A percentile compares a stretch with the other conserved stretches of the same genome.
Conservation (phyloP, 148 eudicot genomes). For the Rhododendron griersonianum region DNA sequence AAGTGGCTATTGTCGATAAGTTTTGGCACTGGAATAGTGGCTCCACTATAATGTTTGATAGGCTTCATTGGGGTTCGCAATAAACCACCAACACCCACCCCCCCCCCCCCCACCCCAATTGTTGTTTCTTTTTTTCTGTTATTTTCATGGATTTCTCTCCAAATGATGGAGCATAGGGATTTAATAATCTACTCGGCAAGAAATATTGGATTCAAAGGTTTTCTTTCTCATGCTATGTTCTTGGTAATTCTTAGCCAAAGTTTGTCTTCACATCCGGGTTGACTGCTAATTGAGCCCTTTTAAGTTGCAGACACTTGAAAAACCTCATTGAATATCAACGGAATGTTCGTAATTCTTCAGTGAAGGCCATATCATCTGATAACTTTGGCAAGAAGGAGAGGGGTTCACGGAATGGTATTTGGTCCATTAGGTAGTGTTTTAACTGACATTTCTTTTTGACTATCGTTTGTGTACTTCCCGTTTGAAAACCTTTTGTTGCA, state of each 20-base stretch:
- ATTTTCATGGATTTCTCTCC: not conserved
- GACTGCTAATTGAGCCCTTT: not conserved
- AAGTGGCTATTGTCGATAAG: not conserved
- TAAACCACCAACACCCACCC: not conserved
- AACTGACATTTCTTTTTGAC: not conserved
- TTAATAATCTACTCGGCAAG: not conserved
- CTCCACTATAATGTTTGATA: not conserved
- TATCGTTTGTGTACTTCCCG: not conserved
- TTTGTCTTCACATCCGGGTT: not conserved
- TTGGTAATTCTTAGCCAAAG: not conserved
- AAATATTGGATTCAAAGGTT: not conserved
- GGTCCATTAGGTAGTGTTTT: slow-evolving; percentile 73
- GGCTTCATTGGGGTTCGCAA: not conserved
- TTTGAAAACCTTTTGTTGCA: slow-evolving; percentile 3
- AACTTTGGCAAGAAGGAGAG: slow-evolving; percentile 28
- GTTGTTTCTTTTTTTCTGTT: not conserved
- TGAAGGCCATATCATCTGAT: slow-evolving; percentile 43
- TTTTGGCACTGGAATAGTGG: not conserved
- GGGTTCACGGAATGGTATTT: slow-evolving; percentile 38
- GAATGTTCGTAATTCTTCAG: slow-evolving; percentile 26
- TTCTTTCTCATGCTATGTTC: not conserved
- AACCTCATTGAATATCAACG: not conserved
- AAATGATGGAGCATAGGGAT: not conserved
- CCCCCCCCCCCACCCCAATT: not conserved
- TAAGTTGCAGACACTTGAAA: slow-evolving; percentile 18